Base-by-base conservation (phyloP, 31 red algal genomes). In the Porphyra umbilicalis region DNA sequence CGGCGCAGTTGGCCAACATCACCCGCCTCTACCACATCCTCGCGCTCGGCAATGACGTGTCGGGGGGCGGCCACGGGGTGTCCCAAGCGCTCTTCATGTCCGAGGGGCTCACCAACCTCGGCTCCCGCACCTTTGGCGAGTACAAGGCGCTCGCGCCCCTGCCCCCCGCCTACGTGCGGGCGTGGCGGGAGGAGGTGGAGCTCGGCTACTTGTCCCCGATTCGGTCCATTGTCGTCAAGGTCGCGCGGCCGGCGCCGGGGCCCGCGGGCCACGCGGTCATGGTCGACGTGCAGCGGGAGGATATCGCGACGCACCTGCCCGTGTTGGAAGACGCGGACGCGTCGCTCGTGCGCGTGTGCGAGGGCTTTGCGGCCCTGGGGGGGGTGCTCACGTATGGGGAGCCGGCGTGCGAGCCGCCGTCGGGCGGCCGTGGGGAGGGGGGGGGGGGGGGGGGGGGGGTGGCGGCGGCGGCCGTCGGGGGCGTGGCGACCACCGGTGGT, bases 111-210 rank as follows among this genome's bases (percentile, higher is more conserved):
- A 93, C 91, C n/a, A 95, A 94, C 36, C 46, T 95, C 77, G 88
- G 93, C 81, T 87, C 92, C 30, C 92, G 92, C 75, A 98, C 96
- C 32, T 98, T 98, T 89, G 96, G 96, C 20, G 96, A 98, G 75
- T 83, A 95, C 67, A 98, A 98, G 81, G 79, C 88, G 34, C 82
- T 98, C 9, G 90, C 87, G 77, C 93, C 96, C 74, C 82, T 95
- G 36, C 76, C 90, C 39, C 75, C 84, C 10, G 85, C 90, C 35
- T 46, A 83, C 34, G 90, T 90, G 39, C 85, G 90, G 79, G 90
- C 84, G 80, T 98, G 96, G 96, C 84, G 88, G 2, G 88, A 87
- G 33, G 93, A 98, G 82, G 79, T 98, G 35, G 91, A 95, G 75
- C 25, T 18, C 57, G 57, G 57, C 18, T 71, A 71, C 57, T 8